phyloP scores from a whole-genome alignment of 495 filamentous ascomycete genomes.

The Neurospora sp. region DNA sequence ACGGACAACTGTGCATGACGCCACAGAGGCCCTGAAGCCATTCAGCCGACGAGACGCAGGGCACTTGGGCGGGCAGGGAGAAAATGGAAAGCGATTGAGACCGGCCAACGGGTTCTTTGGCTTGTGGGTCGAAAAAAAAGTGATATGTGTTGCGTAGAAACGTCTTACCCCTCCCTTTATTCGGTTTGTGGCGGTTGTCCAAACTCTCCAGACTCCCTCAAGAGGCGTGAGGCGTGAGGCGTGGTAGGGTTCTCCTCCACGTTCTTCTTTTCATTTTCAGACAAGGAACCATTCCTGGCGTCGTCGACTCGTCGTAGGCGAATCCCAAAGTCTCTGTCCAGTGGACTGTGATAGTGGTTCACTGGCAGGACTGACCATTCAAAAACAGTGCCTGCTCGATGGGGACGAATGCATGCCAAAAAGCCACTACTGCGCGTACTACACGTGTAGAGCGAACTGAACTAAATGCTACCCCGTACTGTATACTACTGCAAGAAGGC shows the following conservation, averaged over 20 bases:
- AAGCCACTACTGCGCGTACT: not conserved
- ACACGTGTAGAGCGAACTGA: not conserved
- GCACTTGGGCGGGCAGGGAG: not conserved
- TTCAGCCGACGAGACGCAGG: not conserved
- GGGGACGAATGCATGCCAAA: not conserved
- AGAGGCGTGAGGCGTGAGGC: not conserved
- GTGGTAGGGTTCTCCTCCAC: not conserved
- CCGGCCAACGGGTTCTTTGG: not conserved
- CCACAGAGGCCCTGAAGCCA: not conserved
- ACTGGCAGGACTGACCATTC: not conserved
- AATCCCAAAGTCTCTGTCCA: not conserved
- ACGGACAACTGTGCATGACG: not conserved
- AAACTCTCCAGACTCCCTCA: not conserved
- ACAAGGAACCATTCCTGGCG: not conserved
- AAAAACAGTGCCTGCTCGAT: not conserved
- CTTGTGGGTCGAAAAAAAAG: not conserved
- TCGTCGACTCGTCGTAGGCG: not conserved
- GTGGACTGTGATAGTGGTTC: not conserved
- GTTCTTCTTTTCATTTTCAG: not conserved
- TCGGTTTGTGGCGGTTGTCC: not conserved
- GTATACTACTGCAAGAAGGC: not conserved
- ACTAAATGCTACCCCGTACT: not conserved
- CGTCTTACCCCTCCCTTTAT: not conserved
- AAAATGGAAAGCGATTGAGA: not conserved
- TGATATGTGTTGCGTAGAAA: not conserved